Evolutionary conservation across 2,329 filamentous ascomycete species (phyloP).

Genomic region (Pseudogymnoascus verrucosus): DNA sequence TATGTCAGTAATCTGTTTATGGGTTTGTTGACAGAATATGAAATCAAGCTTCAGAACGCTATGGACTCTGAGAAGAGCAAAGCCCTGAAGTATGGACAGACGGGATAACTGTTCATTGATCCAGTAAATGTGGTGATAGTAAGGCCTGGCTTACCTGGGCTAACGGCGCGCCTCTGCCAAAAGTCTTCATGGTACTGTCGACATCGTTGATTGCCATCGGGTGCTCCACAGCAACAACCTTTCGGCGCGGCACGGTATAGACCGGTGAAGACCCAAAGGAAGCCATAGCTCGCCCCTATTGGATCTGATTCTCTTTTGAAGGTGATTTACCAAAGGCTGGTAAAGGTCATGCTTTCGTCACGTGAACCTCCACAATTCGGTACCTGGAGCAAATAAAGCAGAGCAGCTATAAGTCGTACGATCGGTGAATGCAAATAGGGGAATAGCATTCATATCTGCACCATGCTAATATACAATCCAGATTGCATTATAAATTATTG

Average conservation of each 20-base stretch:
- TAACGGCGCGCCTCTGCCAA: conserved; percentile 35
- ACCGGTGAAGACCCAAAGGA: conserved; percentile 29
- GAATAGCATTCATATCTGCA: not conserved
- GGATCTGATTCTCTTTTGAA: not conserved
- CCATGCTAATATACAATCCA: not conserved
- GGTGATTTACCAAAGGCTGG: not conserved
- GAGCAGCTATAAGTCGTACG: not conserved
- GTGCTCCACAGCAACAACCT: conserved; percentile 57
- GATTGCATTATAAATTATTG: conserved; percentile 2
- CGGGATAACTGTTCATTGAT: not conserved
- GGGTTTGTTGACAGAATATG: not conserved
- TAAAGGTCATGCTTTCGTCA: not conserved
- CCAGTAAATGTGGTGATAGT: conserved; percentile 9
- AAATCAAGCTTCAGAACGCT: not conserved
- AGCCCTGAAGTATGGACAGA: not conserved
- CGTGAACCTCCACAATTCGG: not conserved
- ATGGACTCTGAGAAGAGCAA: not conserved
- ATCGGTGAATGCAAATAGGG: not conserved
- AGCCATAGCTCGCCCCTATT: not conserved
- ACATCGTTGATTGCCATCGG: conserved; percentile 58
- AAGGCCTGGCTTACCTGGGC: conserved; percentile 21
- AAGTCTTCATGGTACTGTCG: conserved; percentile 54
- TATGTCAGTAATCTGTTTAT: not conserved
- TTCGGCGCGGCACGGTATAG: conserved; percentile 42
- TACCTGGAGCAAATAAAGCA: not conserved